phyloP scores from a whole-genome alignment of 2,329 filamentous ascomycete species.

The Biscogniauxia mediterranea region DNA sequence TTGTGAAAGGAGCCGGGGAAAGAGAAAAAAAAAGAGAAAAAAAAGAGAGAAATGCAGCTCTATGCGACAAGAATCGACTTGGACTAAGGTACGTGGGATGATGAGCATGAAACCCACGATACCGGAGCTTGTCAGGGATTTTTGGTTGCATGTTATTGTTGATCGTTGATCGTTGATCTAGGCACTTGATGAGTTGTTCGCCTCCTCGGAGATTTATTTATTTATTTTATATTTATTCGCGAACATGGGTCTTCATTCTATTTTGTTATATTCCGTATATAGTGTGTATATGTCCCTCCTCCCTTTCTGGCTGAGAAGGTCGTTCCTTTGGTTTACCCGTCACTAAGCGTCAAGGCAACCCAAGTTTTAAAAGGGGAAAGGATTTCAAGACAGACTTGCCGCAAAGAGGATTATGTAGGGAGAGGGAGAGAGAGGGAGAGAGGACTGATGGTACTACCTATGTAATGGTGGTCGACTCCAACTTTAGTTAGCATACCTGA shows the following conservation, averaged over 20 bases:
- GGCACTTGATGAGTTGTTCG: neutral
- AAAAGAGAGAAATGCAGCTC: neutral
- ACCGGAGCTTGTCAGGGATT: neutral
- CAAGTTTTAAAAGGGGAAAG: too few relatives aligned
- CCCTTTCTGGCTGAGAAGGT: neutral
- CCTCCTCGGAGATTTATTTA: neutral
- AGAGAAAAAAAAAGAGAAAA: neutral
- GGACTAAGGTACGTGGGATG: neutral
- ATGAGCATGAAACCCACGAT: neutral
- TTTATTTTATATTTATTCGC: too few relatives aligned
- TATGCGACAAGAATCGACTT: neutral
- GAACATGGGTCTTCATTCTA: too few relatives aligned
- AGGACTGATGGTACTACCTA: too few relatives aligned
- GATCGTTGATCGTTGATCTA: too few relatives aligned
- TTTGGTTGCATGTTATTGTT: neutral
- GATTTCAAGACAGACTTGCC: neutral
- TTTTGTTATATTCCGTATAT: too few relatives aligned
- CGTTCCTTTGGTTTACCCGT: neutral
- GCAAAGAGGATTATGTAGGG: neutral
- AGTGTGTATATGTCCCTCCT: too few relatives aligned
- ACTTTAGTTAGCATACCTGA: neutral
- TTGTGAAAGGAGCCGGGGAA: neutral
- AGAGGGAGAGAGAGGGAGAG: neutral
- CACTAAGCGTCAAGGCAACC: neutral
- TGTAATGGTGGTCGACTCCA: neutral